Evolutionary conservation across 805 yeast genomes (phyloP), one percentile per base, ranked within the genome.

Genomic region (Yarrowia sp.): DNA sequence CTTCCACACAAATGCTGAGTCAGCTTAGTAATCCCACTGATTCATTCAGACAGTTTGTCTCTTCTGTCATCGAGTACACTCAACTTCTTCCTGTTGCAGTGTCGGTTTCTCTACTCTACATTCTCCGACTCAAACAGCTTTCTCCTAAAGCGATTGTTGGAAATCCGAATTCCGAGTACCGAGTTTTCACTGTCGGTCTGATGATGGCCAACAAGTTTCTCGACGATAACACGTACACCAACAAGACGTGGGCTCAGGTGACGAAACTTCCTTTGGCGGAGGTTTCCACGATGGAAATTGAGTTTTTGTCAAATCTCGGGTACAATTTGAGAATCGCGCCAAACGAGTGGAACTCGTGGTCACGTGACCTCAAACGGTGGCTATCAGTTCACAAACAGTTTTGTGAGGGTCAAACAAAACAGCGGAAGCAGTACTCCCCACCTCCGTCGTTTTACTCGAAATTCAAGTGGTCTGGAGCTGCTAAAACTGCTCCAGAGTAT

Each of bases 171-270:
- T 71, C 76, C 41, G 79, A 76, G 66, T 75, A 72, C 66, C 68
- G 77, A 11, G 70, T 74, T 13, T 73, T 90, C 53, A 84, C 87
- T 43, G 79, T 87, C 11, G 83, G 93, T 0, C 80, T 92, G 60
- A 84, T 92, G 63, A 79, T 91, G 68, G 95, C 97, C 45, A 92
- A 92, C 79, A 92, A 92, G 77, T 89, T 89, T 73, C 89, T 90
- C 70, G 97, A 92, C 76, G 98, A 92, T 77, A 90, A 91, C 74
- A 92, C 97, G 43, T 92, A 91, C 73, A 89, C 96, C 68, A 92
- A 91, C 76, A 84, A 85, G 72, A 89, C 96, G 0, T 92, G 98
- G 98, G 83, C 93, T 17, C 90, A 89, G 66, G 96, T 97, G 36
- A 88, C 96, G 11, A 90, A 91, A 36, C 81, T 92, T 69, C 76